Base-by-base conservation (phyloP, 164 flowering plant genomes). In the Brasenia schreberi region DNA sequence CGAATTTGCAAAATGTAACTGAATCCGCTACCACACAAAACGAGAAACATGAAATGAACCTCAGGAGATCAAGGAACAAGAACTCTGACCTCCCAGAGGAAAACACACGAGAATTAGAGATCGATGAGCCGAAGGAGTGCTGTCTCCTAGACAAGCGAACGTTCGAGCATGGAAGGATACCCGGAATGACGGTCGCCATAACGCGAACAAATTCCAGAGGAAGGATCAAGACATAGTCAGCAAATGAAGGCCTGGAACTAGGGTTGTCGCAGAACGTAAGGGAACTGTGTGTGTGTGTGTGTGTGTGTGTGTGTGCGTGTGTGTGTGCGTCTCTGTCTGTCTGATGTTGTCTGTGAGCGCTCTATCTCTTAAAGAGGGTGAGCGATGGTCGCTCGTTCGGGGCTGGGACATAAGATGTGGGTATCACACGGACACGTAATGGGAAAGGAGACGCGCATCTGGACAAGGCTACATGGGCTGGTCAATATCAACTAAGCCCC, bases 111-210 rank as follows among this genome's bases (percentile, higher is more conserved):
- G 63, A 56, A 16, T 45, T 64, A 10, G 73, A 70, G 19, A 63
- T 5, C 39, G 79, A 69, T 59, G 19, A n/a, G 58, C 69, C 60
- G 62, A 64, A 64, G 63, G 62, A 64, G 66, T 39, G 61, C 65
- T 68, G 73, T n/a, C 60, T 65, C 5, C 6, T 65, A 23, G 74
- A 49, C 9, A 71, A 10, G 4, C 33, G 68, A 1, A 75, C 70
- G 52, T 68, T 72, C 9, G 86, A 75, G 76, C 74, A 77, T 12
- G 63, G 81, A 56, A 80, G 65, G 49, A 73, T 76, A 64, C 69
- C 77, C 5, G 89, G 79, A 58, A 80, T 59, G 4, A 83, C 73
- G 67, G 77, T 61, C 65, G 87, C 79, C 88, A 81, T 84, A 45
- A 7, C 53, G 1, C 53, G 0, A 12, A 45, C 5, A 12, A 12